Evolutionary conservation across 352 stramenopile genomes (phyloP), one percentile per base, ranked within the genome.

Genomic region (Globisporangium emineosum): DNA sequence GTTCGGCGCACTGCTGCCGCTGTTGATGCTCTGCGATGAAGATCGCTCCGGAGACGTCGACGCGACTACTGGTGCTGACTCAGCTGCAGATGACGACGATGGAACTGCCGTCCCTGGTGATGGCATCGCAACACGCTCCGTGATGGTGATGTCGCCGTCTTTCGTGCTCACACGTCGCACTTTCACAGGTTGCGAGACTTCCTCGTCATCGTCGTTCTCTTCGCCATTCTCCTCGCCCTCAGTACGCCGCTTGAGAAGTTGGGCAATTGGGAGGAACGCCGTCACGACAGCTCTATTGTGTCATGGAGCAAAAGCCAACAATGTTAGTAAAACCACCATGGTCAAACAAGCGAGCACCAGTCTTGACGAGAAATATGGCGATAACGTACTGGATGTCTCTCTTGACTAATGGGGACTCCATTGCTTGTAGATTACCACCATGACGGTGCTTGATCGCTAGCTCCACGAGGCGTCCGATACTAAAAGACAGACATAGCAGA

Each of bases 401-500:
- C 61, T 81, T 83, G 27, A 88, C 15, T 32, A 94, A 59, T 0
- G 80, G 72, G 9, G 72, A 69, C 30, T 78, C 52, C n/a, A 93
- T 64, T 23, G 73, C 72, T 42, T 85, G 76, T 12, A 94, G 61
- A 25, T 74, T 59, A 12, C 84, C 84, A 30, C 79, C 73, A 12
- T 76, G 88, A 21, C 78, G 81, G 51, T 77, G 69, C 64, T 91
- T 93, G 72, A 93, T 95, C 52, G 84, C 83, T n/a, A 81, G 65
- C 58, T 95, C 86, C 21, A 95, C 86, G 27, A 93, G 73, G 27
- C 79, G 74, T 30, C 86, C 86, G 57, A 95, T 95, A 56, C 86
- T 95, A 37, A 59, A 43, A 9, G 17, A 6, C 27, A n/a, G 23
- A 32, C 42, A 29, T 33, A 49, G 1, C 59, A 1, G 50, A n/a